Conservation (phyloP, 495 filamentous ascomycete species). For the Talaromyces nanjingensis region DNA sequence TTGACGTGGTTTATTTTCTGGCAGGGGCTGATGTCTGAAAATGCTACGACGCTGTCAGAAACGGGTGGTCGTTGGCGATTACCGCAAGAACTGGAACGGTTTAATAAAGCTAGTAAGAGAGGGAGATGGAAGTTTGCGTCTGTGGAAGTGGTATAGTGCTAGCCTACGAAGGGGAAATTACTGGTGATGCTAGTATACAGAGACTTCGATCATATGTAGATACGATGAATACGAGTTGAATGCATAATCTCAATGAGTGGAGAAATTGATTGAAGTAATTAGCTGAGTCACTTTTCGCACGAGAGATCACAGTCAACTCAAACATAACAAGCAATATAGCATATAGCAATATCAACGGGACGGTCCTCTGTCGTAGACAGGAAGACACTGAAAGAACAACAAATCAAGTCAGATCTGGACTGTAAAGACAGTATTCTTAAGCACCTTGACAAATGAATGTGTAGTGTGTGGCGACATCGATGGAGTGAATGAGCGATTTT, state of each 20-base stretch:
- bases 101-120: conserved; percentile 10
- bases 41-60: background rate
- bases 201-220: background rate
- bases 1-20: conserved; percentile 39
- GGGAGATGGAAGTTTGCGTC: conserved; percentile 23
- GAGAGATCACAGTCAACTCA: background rate
- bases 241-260: background rate
- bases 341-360: background rate
- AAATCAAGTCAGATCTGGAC: background rate
- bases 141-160: conserved; percentile 16
- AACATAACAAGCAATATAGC: background rate
- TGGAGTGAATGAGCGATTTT: conserved; percentile 9
- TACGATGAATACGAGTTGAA: background rate
- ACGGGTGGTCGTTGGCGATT: conserved; percentile 8
- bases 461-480: background rate
- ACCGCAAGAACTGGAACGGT: conserved; percentile 3
- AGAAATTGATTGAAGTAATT: background rate
- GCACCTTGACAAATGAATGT: background rate
- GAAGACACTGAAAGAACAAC: background rate
- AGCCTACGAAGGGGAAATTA: no score
- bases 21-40: conserved; percentile 9
- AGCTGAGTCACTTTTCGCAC: background rate
- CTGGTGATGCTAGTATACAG: no score
- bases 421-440: background rate
- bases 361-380: background rate